phyloP scores from a whole-genome alignment of 352 stramenopile species.

The Stephanocyclus meneghinianus region DNA sequence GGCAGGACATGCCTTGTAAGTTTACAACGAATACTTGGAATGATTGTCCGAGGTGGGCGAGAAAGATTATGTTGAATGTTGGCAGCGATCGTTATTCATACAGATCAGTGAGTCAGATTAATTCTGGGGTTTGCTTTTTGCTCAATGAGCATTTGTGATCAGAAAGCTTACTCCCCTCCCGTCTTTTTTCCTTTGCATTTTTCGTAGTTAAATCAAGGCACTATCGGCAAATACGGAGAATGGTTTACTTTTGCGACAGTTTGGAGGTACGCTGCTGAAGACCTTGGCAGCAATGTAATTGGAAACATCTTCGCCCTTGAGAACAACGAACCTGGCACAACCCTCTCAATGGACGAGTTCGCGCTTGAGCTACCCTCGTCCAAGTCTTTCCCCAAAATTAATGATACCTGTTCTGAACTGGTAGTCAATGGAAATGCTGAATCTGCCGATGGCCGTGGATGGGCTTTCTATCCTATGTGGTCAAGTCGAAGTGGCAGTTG shows the following conservation, averaged over 20 bases:
- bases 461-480: conserved; percentile 18
- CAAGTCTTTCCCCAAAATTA: conserved; percentile 26
- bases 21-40: conserved; percentile 12
- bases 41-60: conserved; percentile 11
- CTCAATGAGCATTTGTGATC: background rate
- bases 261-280: conserved; percentile 20
- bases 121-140: background rate
- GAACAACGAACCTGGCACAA: conserved; percentile 16
- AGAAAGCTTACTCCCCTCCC: background rate
- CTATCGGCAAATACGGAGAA: conserved; percentile 40
- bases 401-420: conserved; percentile 17
- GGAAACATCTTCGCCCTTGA: conserved; percentile 33
- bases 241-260: conserved; percentile 46
- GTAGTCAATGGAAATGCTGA: conserved; percentile 18
- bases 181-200: background rate
- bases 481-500: background rate
- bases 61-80: conserved; percentile 21
- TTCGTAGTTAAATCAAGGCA: conserved; percentile 21
- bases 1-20: conserved; percentile 10
- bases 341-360: conserved; percentile 46
- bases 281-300: conserved; percentile 18
- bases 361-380: conserved; percentile 45
- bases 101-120: conserved; percentile 5
- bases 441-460: conserved; percentile 38
- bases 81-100: conserved; percentile 8